Evolutionary conservation across 805 yeast species (phyloP), one percentile per base, ranked within the genome.

Genomic region (Cyberlindnera saturnus): DNA sequence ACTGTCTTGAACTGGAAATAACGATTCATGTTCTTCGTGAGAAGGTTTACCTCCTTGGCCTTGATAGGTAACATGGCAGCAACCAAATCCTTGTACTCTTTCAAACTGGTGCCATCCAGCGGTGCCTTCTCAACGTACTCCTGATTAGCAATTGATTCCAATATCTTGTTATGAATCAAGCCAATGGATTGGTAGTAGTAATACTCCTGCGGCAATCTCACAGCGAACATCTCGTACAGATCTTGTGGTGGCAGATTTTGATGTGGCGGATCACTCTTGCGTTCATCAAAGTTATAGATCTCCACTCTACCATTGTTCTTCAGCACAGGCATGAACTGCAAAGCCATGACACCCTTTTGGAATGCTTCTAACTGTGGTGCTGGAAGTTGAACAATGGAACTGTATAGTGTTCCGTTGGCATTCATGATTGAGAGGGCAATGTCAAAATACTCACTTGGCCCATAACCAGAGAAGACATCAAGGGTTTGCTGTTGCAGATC

Each of bases 161-260:
- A 71, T 19, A 86, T 61, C 44, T 79, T 80, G 6, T 82, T 65
- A 7, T 81, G 76, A 11, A 84, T 66, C 19, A 90, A 59, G 1
- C 97, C 98, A 45, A 84, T 62, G 1, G 95, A 82, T 57, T 79
- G 79, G 62, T 88, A 93, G 59, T 82, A 89, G 56, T 78, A 82
- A 34, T 84, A 71, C 63, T 90, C 98, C 42, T 87, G 85, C 2
- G 97, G 95, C 40, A 93, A 69, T 57, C 90, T 77, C 61, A 85
- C 87, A 9, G 95, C 88, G 39, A 93, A 73, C 38, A 89, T 75
- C 37, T 82, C 89, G 59, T 86, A 93, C 11, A 86, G 68, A 61
- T 89, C 95, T 47, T 78, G 76, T 4, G 98, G 97, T 16, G 52
- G 51, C 36, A 45, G 18, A 17, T 46, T 39, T 23, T 42, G 42